Evolutionary conservation across 1,284 basidiomycete species (phyloP), one percentile per base, ranked within the genome.

Genomic region (Pascua sp.): DNA sequence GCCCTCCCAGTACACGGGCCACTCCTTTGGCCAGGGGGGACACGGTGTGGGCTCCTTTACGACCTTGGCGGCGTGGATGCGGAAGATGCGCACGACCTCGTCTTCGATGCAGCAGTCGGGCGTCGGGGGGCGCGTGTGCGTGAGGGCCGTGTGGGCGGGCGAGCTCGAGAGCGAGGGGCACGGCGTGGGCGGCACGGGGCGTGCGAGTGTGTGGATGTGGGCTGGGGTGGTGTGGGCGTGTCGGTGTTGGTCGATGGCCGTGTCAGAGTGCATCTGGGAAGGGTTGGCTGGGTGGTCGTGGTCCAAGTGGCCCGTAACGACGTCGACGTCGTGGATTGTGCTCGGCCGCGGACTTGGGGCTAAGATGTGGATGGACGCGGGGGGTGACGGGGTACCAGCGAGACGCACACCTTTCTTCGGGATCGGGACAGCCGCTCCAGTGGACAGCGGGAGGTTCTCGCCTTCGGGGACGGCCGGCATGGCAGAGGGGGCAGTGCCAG

Each of bases 1-100:
- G 11, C 62, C 62, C 46, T 63, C 62, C 62, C 62, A 63, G 56
- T 54, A 60, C n/a, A 60, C 46, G 15, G 62, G 62, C 58, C 59
- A 63, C 39, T 63, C 58, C 56, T 58, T 52, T 11, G 53, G 51
- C 62, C 62, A 63, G 42, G 11, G 42, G 42, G 15, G 42, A n/a
- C 8, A 9, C 15, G 11, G 42, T n/a, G 11, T 15, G 9, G 15
- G 11, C 8, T 43, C 15, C 15, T 16, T 15, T 15, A 16, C 17
- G 15, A 16, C 15, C 9, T 12, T 43, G 7, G 42, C 42, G 49
- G 49, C 24, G 24, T 24, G 49, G 24, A n/a, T 11, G 15, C 38
- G 46, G 39, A 54, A 16, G 24, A 53, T 16, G 39, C 51, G 56
- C 16, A 49, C 41, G 36, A 51, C 50, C 15, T 52, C 56, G 47